Base-by-base conservation (phyloP, 805 yeast genomes). In the Nakazawaea holstii region DNA sequence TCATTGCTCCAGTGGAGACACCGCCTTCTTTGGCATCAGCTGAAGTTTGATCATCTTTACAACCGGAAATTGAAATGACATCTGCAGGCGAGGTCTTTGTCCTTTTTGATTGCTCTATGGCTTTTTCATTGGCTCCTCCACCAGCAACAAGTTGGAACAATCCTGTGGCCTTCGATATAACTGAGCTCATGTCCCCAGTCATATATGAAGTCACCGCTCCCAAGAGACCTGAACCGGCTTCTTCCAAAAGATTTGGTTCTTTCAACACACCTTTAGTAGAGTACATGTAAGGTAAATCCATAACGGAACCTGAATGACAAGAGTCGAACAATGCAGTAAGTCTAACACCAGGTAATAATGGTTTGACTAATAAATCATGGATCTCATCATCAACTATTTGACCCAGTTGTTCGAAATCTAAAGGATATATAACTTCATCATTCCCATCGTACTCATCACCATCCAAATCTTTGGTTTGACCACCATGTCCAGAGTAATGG, bases 401-500 rank as follows among this genome's bases (percentile, higher is more conserved):
- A 3, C 91, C 90, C 8, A 71, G 72, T 3, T 59, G 56, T 60
- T 82, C 74, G 58, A 77, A 84, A 64, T 85, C 92, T 27, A 84
- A 73, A 0, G 92, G 91, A 53, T 83, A 84, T 49, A 85, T 80
- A 5, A 79, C 80, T 58, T 83, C 87, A 62, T 84, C 91, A 57
- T 68, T 73, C 0, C 89, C 89, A 55, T 81, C 86, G 15, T 75
- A 87, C 57, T 85, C 92, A 58, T 85, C 94, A 24, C 89, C 89
- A 56, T 81, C 79, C 31, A 65, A 55, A 57, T 85, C 91, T 42
- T 66, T 59, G 2, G 78, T 73, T 56, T 80, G 83, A 1, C 89
- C 86, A 26, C 94, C 94, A 59, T 85, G 94, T 11, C 92, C 89
- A 1, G 89, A 82, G 59, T 80, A 84, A 60, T 85, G 92, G 71